Evolutionary conservation across 139 green algal genomes (phyloP).

Genomic region (Chlorella sp.): DNA sequence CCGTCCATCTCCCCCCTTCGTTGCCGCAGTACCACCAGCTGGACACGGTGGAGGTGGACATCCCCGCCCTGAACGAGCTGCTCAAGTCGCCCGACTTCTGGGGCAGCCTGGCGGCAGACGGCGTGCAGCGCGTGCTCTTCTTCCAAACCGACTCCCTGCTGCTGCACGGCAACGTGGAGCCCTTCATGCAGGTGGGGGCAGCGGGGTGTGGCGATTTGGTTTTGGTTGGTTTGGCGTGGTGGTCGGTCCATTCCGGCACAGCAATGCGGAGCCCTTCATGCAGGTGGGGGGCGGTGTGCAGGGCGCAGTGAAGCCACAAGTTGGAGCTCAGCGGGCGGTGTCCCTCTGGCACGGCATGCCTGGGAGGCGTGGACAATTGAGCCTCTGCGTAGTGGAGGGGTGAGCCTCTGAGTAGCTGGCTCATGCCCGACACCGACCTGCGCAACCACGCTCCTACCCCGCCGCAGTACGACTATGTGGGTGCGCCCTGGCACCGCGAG

Average conservation of each 20-base stretch:
- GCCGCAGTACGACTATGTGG: constrained; percentile 28
- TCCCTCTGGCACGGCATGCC: too few relatives aligned
- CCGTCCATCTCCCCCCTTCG: not conserved
- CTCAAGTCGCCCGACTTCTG: constrained; percentile 23
- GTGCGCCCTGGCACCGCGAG: constrained; percentile 25
- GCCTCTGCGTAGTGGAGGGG: too few relatives aligned
- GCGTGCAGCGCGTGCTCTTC: constrained; percentile 4
- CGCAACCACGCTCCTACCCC: too few relatives aligned
- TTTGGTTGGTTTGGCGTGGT: not conserved
- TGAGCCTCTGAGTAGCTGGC: too few relatives aligned
- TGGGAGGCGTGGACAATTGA: too few relatives aligned
- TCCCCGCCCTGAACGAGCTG: constrained; percentile 27
- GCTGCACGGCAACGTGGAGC: constrained; percentile 18
- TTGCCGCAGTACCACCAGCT: constrained; percentile 5
- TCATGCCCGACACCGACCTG: too few relatives aligned
- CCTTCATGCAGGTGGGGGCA: constrained; percentile 3
- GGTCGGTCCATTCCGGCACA: too few relatives aligned
- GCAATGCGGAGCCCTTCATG: too few relatives aligned
- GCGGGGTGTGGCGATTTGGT: too few relatives aligned
- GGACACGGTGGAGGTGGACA: not conserved
- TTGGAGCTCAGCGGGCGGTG: too few relatives aligned
- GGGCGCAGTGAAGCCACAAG: too few relatives aligned
- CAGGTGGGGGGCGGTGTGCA: too few relatives aligned
- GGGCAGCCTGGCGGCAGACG: not conserved
- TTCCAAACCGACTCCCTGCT: constrained; percentile 38